Conservation (phyloP, 2,329 filamentous ascomycete species). For the Mycosphaerella arachidis region DNA sequence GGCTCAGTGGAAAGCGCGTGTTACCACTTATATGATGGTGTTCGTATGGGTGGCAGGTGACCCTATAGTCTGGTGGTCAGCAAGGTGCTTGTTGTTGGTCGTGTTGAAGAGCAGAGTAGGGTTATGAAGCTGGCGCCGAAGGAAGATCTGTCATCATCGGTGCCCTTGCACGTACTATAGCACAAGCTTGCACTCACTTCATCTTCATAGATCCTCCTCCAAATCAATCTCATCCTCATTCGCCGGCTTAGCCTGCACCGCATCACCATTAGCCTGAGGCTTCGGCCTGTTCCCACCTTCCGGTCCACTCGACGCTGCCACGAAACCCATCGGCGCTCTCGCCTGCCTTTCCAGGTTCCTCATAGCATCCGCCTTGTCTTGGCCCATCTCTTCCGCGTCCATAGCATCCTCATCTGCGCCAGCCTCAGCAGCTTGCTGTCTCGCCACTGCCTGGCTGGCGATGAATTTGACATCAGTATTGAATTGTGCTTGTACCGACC, state of each 20-base stretch:
- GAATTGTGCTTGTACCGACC: slow-evolving; percentile 95
- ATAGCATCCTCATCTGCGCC: slow-evolving; percentile 41
- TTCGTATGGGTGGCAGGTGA: no score
- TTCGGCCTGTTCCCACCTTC: slow-evolving; percentile 30
- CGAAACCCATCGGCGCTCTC: slow-evolving; percentile 84
- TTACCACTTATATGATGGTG: no score
- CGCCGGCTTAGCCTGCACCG: slow-evolving; percentile 13
- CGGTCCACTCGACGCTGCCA: slow-evolving; percentile 66
- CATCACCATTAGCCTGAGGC: slow-evolving; percentile 9
- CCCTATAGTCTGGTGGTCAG: no score
- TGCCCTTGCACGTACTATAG: neutral
- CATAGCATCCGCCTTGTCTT: slow-evolving; percentile 72
- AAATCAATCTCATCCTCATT: slow-evolving; percentile 35
- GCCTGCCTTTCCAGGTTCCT: slow-evolving; percentile 81
- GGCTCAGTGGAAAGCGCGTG: no score
- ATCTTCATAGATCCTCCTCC: slow-evolving; percentile 30
- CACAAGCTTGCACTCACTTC: neutral
- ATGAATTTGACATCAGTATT: slow-evolving; percentile 99
- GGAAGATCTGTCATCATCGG: no score
- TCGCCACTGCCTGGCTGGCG: slow-evolving; percentile 86
- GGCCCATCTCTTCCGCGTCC: slow-evolving; percentile 41
- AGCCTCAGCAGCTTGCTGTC: slow-evolving; percentile 53
- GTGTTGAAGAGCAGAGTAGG: no score
- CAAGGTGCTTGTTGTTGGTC: no score
- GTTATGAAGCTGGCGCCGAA: no score